Base-by-base conservation (phyloP, 139 green algal species). In the Volvox africanus region DNA sequence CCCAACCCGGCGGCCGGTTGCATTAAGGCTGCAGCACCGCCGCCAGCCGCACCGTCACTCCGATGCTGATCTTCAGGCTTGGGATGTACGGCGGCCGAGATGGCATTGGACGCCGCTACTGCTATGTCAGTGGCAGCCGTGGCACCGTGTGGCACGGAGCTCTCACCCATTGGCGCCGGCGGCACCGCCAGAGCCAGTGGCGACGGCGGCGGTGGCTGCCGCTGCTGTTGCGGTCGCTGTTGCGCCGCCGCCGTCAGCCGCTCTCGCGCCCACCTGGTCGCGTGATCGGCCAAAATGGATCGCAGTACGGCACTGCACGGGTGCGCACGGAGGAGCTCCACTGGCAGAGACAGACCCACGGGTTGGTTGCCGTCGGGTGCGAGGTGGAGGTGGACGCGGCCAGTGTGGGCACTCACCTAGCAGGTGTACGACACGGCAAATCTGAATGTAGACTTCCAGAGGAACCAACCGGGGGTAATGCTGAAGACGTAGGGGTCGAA, bases 351-450 rank as follows among this genome's bases (percentile, higher is more conserved):
- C 33, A 98, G 91, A 14, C 95, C 95, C 82, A 97, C 88, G 1
- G 94, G 95, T 13, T n/a, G 61, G 35, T 28, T 88, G 65, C 97
- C 96, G 82, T 98, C 96, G 18, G 79, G 35, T 0, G 90, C 86
- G 11, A 92, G 73, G 90, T 99, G 97, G 36, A 97, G 94, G 93
- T 99, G 97, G 68, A 98, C 68, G 0, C 97, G 92, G 18, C 90
- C 85, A 0, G 96, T 98, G 96, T 98, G 94, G 3, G 28, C 26
- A 61, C 91, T 95, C 17, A 98, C 95, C 92, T 98, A 94, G n/a
- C n/a, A n/a, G n/a, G n/a, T n/a, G n/a, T n/a, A n/a, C n/a, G n/a
- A n/a, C n/a, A n/a, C n/a, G n/a, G n/a, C n/a, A n/a, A n/a, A n/a
- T n/a, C n/a, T n/a, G n/a, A n/a, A n/a, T n/a, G n/a, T n/a, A n/a